These are phyloP conservation scores for Elongisporangium senticosum DNA, from an alignment of 352 stramenopile species.

Conservation along the genomic window DNA sequence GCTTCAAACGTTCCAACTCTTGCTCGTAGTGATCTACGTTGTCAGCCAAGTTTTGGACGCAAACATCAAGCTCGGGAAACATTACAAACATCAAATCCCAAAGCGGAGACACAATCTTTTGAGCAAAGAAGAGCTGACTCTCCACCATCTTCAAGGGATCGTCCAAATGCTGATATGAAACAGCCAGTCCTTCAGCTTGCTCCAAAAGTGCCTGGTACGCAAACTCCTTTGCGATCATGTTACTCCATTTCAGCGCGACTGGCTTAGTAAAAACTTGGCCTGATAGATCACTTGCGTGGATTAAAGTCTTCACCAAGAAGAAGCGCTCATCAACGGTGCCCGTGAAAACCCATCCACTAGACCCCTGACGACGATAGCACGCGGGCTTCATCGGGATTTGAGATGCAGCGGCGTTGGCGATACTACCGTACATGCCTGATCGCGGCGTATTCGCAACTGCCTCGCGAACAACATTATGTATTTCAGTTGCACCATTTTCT, in stretches of 20 bases:
- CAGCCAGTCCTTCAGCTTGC: slow-evolving; percentile 67
- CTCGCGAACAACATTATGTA: slow-evolving; percentile 50
- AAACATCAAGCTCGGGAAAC: slow-evolving; percentile 66
- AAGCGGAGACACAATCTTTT: slow-evolving; percentile 76
- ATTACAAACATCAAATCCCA: slow-evolving; percentile 74
- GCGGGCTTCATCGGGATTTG: background rate
- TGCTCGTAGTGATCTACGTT: slow-evolving; percentile 84
- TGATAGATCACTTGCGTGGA: slow-evolving; percentile 84
- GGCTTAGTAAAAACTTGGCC: slow-evolving; percentile 84
- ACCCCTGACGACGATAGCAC: background rate
- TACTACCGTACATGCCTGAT: slow-evolving; percentile 3
- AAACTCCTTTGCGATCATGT: slow-evolving; percentile 90
- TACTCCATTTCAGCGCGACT: slow-evolving; percentile 87
- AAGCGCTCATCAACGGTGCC: slow-evolving; percentile 71
- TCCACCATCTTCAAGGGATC: slow-evolving; percentile 84
- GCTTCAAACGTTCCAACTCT: slow-evolving; percentile 64
- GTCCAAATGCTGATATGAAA: slow-evolving; percentile 78
- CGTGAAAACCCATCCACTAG: slow-evolving; percentile 45
- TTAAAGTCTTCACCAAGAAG: slow-evolving; percentile 80
- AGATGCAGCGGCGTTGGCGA: background rate
- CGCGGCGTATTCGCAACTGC: slow-evolving; percentile 39
- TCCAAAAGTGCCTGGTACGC: slow-evolving; percentile 81
- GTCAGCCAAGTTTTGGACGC: slow-evolving; percentile 53
- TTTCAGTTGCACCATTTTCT: slow-evolving; percentile 11
- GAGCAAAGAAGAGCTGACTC: slow-evolving; percentile 80